These are phyloP conservation scores for Aspergillus nidulans DNA, from an alignment of 495 filamentous ascomycete species.

Conservation along the genomic window DNA sequence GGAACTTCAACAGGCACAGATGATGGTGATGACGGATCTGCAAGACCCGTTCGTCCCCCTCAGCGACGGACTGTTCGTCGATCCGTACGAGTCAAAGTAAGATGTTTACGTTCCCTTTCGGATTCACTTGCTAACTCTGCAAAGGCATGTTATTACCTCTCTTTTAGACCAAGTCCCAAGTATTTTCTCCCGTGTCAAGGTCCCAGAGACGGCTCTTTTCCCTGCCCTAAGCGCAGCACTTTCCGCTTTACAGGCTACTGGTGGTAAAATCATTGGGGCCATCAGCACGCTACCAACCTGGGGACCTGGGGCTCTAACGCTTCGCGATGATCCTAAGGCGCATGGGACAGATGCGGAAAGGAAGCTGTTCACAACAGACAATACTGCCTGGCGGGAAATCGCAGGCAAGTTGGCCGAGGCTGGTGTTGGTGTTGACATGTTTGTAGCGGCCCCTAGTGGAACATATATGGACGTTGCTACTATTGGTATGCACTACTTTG, in stretches of 20 bases:
- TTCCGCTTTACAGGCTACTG: constrained; percentile 73
- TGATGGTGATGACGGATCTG: constrained; percentile 98
- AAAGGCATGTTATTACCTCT: constrained; percentile 71
- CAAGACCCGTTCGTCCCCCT: constrained; percentile 96
- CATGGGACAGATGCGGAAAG: constrained; percentile 86
- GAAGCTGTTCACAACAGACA: constrained; percentile 86
- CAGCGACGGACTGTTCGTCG: constrained; percentile 88
- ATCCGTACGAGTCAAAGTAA: constrained; percentile 87
- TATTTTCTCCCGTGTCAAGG: constrained; percentile 81
- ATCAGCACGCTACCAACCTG: constrained; percentile 79
- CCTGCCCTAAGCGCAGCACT: constrained; percentile 79
- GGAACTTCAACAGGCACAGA: constrained; percentile 81
- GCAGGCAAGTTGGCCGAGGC: constrained; percentile 84
- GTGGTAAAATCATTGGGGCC: constrained; percentile 90
- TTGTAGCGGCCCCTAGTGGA: constrained; percentile 82
- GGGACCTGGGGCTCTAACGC: constrained; percentile 77
- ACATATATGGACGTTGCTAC: constrained; percentile 94
- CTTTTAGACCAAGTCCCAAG: constrained; percentile 75
- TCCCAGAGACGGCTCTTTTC: constrained; percentile 81
- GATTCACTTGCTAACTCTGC: neutral
- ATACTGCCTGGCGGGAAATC: constrained; percentile 75
- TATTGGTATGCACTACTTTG: constrained; percentile 57
- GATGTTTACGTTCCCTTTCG: constrained; percentile 8
- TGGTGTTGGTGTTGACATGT: constrained; percentile 89
- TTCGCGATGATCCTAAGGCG: constrained; percentile 84